Base-by-base conservation (phyloP, 2,329 filamentous ascomycete species). In the Orbilia brochopaga region DNA sequence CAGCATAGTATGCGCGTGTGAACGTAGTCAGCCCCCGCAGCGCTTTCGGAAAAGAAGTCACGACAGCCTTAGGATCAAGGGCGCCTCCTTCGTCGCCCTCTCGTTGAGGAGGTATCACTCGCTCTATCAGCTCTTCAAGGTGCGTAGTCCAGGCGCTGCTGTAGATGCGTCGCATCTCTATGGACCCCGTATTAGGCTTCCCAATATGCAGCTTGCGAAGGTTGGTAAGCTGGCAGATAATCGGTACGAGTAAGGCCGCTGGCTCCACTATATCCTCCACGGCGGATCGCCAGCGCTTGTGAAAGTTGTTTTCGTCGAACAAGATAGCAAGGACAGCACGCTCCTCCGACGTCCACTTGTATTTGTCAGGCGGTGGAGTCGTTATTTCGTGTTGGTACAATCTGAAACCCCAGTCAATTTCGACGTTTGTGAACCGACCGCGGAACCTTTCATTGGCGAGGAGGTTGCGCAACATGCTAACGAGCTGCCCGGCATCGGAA, bases 171-270 rank as follows among this genome's bases (percentile, higher is more conserved):
- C 32, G 30, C 7, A 58, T n/a, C 0, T 15, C 11, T n/a, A n/a
- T n/a, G 5, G 17, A 15, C 13, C 58, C 46, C 2, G 8, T 23
- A 5, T 1, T 4, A 1, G 54, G 52, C 2, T 21, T 32, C 0
- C 59, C 59, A 19, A 70, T 63, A 19, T 59, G 13, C 23, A 70
- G 59, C 30, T 32, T 48, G 30, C 59, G 35, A 2, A 70, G 17
- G 10, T 30, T 37, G 1, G 35, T 37, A 8, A 64, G 42, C 15
- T 54, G 40, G 27, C 53, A 64, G 11, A 70, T 4, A 37, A 70
- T 70, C 0, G 66, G 66, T 6, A 70, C 30, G 3, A 70, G 19
- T 6, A 70, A 30, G n/a, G 59, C 30, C 23, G 48, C 59, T 1
- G 66, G 66, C 17, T 59, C 66, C 10, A 42, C 46, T n/a, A 60